Base-by-base conservation (phyloP, 169 alveolate species). In the Plasmodium relictum region DNA sequence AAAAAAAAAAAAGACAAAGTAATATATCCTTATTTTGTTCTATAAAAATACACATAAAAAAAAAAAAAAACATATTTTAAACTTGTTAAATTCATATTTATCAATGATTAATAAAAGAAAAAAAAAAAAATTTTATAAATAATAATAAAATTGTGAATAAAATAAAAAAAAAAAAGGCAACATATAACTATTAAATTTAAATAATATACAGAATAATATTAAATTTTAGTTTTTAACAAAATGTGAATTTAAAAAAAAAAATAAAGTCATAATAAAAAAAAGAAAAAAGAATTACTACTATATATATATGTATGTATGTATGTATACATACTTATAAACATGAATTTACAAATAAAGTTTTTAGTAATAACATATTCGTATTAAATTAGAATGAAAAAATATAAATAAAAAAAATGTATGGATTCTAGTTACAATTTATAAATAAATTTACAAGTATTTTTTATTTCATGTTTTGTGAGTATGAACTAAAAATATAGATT, bases 341-440 rank as follows among this genome's bases (percentile, higher is more conserved):
- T 22, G 63, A 48, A 39, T 50, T 70, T 70, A 70, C 83, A 70
- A 70, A 44, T 70, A 45, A 70, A 14, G 2, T 56, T 56, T n/a
- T 10, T n/a, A 12, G 9, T 48, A 0, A 16, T 48, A 12, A 56
- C n/a, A 56, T 56, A 56, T 56, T n/a, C 16, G 16, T 56, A 56
- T 56, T 14, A 14, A 56, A 48, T 16, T 12, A 16, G 0, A 3
- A 48, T 48, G 58, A 48, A 48, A 48, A 20, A 26, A 62, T 22
- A 62, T 8, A 26, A 45, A 24, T 1, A 6, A 62, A 62, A 62
- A 62, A 62, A 24, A 31, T 56, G 6, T 1, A 9, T 3, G 7
- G 24, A 62, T 9, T 6, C 42, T 16, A 20, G 44, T 9, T 62
- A 62, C 71, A 62, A 66, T 6, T 66, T 54, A 66, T 66, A 66